Base-by-base conservation (phyloP, 805 yeast genomes). In the Candida corydali region DNA sequence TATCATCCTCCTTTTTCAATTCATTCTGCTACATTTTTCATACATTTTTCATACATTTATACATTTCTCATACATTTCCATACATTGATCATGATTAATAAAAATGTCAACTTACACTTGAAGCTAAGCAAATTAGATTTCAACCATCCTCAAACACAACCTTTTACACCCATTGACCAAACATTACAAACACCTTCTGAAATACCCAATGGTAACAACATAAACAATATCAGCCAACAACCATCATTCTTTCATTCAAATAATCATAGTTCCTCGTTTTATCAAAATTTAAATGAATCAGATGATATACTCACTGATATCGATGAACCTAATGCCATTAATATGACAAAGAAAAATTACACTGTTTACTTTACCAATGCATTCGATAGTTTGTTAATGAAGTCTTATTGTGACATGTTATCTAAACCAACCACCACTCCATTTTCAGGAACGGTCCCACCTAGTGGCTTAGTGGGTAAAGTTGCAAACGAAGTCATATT, bases 141-240 rank as follows among this genome's bases (percentile, higher is more conserved):
- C 12, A 29, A 22, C 15, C 48, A 57, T 32, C 47, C 49, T 46
- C 25, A 28, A 10, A 62, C 36, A 20, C 30, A 55, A 8, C 73
- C 73, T n/a, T 62, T 49, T 43, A 67, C 73, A 3, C 73, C 73
- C n/a, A 49, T 63, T 31, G 73, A 67, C 24, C 72, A 65, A 44
- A 67, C 72, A 0, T 47, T 65, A 28, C 52, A 45, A 28, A 67
- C 73, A 5, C 73, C 73, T 3, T 40, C 61, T 17, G 70, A 63
- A 34, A 52, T 53, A 11, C 57, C 62, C 12, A 30, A 30, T 16
- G n/a, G 20, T 30, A 30, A 20, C 11, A 20, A 20, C 24, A 20
- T 8, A 8, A 8, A 20, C 10, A 20, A 20, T 20, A 8, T 10
- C 24, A 20, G 9, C 9, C 39, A 33, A 32, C 34, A 40, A n/a